A percentile compares a stretch with the other conserved stretches of the same genome.
Evolutionary conservation across 2,329 filamentous ascomycete genomes (phyloP).

Genomic region (Alternaria sp.): DNA sequence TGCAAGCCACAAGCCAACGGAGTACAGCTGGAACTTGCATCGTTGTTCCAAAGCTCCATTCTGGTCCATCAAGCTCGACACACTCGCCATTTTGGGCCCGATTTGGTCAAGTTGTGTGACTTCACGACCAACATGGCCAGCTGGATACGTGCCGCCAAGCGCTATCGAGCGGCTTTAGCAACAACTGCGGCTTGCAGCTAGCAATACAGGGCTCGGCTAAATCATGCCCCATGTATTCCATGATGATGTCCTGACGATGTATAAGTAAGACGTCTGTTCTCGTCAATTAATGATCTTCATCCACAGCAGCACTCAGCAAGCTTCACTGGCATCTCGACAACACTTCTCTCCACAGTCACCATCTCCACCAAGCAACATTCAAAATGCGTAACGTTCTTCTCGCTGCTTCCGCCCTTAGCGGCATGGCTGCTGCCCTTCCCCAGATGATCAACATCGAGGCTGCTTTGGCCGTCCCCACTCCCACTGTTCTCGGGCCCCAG

Average conservation of each 20-base stretch:
- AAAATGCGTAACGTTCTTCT: conserved; percentile 36
- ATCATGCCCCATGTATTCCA: conserved; percentile 5
- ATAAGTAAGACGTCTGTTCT: conserved; percentile 26
- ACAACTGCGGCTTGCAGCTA: conserved; percentile 15
- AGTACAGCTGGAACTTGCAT: conserved; percentile 8
- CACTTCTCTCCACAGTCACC: conserved; percentile 13
- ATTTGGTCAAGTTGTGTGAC: conserved; percentile 10
- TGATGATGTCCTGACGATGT: conserved; percentile 4
- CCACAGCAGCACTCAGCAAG: conserved; percentile 14
- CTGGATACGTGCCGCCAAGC: conserved; percentile 3
- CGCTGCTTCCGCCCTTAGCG: conserved; percentile 21
- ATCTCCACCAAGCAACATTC: conserved; percentile 13
- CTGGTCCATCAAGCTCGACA: conserved; percentile 8
- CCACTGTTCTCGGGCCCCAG: conserved; percentile 37
- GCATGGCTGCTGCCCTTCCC: conserved; percentile 32
- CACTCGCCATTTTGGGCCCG: neutral
- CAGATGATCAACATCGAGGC: conserved; percentile 50
- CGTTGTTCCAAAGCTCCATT: conserved; percentile 5
- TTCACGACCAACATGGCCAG: neutral
- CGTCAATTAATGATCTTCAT: conserved; percentile 19
- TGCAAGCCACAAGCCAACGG: conserved; percentile 24
- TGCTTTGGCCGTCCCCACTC: conserved; percentile 43
- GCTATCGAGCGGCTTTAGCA: conserved; percentile 4
- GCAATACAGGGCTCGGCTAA: conserved; percentile 5
- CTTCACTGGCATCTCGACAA: conserved; percentile 9